These are phyloP conservation scores for Mycena amicta DNA, from an alignment of 768 basidiomycete genomes.

Conservation along the genomic window DNA sequence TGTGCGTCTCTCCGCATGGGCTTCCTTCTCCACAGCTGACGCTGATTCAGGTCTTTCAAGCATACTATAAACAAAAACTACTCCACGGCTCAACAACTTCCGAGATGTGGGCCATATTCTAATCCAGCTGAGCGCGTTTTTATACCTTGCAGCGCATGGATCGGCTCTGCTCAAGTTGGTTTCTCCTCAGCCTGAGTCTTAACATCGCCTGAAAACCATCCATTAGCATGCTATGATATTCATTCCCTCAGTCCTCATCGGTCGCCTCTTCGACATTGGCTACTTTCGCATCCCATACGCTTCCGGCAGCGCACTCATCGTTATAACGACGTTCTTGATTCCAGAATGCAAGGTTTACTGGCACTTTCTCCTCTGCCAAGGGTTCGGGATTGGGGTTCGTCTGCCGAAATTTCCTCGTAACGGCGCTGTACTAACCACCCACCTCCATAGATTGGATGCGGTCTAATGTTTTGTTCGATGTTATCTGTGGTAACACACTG, in stretches of 20 bases:
- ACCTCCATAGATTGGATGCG: slow-evolving; percentile 26
- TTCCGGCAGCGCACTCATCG: slow-evolving; percentile 40
- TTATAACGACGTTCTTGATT: slow-evolving; percentile 47
- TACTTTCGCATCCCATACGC: slow-evolving; percentile 45
- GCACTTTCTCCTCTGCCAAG: slow-evolving; percentile 62
- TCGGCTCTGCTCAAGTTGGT: slow-evolving; percentile 4
- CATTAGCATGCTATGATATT: slow-evolving; percentile 12
- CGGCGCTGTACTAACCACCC: neutral
- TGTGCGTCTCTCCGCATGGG: neutral
- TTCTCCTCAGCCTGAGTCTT: neutral
- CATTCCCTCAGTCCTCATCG: slow-evolving; percentile 5
- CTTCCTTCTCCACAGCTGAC: neutral
- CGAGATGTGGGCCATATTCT: no score
- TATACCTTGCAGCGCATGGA: no score
- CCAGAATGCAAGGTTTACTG: slow-evolving; percentile 58
- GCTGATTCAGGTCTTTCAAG: slow-evolving; percentile 4
- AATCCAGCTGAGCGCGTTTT: no score
- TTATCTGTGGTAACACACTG: slow-evolving; percentile 48
- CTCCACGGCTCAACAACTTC: slow-evolving; percentile 3
- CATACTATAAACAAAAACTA: slow-evolving; percentile 11
- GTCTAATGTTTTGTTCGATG: slow-evolving; percentile 46
- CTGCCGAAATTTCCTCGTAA: neutral
- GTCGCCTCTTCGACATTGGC: slow-evolving; percentile 53
- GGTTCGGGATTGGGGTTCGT: slow-evolving; percentile 51
- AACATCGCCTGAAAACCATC: neutral